A percentile compares a stretch with the other conserved stretches of the same genome.
Conservation (phyloP, 2,329 filamentous ascomycete species). For the Colletotrichum navitas region DNA sequence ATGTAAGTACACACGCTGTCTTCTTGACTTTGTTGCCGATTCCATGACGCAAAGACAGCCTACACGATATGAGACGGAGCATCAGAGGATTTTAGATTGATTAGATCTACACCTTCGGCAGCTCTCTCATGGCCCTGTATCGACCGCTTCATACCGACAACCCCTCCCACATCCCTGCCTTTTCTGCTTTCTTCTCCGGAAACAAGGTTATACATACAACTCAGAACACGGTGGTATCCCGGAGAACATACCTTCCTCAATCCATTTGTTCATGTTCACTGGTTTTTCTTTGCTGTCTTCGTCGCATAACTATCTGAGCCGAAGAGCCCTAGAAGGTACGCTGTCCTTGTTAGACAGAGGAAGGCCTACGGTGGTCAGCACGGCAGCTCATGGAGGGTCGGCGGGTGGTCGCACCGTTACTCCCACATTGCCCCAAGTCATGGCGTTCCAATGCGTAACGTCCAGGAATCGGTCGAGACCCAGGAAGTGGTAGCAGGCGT, state of each 20-base stretch:
- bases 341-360: slow-evolving; percentile 49
- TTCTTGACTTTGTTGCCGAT: too few relatives aligned
- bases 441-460: slow-evolving; percentile 72
- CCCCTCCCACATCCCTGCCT: neutral
- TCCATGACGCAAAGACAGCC: neutral
- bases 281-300: slow-evolving; percentile 39
- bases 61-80: neutral
- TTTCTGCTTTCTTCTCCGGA: neutral
- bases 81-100: neutral
- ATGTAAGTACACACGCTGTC: neutral
- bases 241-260: neutral
- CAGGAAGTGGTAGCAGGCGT: slow-evolving; percentile 67
- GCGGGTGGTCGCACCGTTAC: slow-evolving; percentile 65
- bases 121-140: neutral
- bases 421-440: slow-evolving; percentile 81
- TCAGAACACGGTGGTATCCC: neutral
- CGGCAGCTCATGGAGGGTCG: neutral
- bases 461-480: slow-evolving; percentile 67
- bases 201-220: neutral
- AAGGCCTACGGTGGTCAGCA: slow-evolving; percentile 44
- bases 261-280: neutral
- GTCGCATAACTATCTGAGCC: slow-evolving; percentile 44
- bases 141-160: neutral
- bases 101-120: neutral
- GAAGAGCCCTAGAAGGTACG: slow-evolving; percentile 51